Conservation (phyloP, 148 eudicot species). For the Hydrangea macrophylla region DNA sequence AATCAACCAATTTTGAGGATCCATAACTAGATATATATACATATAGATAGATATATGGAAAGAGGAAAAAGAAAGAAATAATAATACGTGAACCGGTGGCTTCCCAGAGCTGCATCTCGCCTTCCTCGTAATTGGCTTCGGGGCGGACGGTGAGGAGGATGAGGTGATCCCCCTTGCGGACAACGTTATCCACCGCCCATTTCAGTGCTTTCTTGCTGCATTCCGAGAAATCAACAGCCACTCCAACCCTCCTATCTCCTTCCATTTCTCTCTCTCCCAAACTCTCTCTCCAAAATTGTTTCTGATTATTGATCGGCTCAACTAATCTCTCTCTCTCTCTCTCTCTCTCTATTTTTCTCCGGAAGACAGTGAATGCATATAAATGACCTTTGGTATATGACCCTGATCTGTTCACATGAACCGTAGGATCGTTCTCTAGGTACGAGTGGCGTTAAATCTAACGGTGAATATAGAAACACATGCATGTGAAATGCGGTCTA, state of each 20-base stretch:
- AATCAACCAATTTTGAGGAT: no score
- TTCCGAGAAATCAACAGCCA: slow-evolving; percentile 66
- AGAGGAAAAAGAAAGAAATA: background rate
- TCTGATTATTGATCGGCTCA: background rate
- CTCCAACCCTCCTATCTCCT: slow-evolving; percentile 59
- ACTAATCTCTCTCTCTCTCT: slow-evolving; percentile 40
- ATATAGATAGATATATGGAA: background rate
- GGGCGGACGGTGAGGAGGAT: slow-evolving; percentile 46
- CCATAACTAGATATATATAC: no score
- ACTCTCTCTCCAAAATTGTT: background rate
- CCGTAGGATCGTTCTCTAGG: background rate
- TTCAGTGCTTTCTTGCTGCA: slow-evolving; percentile 64
- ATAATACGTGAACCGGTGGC: slow-evolving; percentile 74
- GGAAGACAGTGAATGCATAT: background rate
- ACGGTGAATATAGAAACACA: background rate
- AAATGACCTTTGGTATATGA: background rate
- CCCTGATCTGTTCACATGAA: background rate
- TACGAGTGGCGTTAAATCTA: background rate
- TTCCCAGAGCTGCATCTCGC: slow-evolving; percentile 84
- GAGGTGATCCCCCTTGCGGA: slow-evolving; percentile 60
- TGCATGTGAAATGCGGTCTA: background rate
- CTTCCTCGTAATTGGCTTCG: slow-evolving; percentile 38
- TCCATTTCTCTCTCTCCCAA: no score
- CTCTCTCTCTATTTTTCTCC: no score
- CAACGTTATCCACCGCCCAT: slow-evolving; percentile 71